Evolutionary conservation across 164 flowering plant genomes (phyloP).

Genomic region (Vitis riparia): DNA sequence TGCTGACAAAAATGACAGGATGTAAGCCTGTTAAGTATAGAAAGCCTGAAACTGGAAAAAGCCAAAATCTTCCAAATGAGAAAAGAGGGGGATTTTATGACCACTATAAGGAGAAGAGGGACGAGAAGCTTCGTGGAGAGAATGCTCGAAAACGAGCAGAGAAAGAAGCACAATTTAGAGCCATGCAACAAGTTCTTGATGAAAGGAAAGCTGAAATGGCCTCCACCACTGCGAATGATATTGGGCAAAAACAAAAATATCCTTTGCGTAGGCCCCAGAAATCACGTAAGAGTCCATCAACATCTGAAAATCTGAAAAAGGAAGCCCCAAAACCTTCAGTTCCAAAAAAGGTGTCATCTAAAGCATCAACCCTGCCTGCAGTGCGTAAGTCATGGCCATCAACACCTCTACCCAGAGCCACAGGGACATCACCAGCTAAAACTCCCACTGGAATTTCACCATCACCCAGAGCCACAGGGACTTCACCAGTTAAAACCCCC

Average conservation of each 20-base stretch:
- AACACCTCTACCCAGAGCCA: slow-evolving; percentile 47
- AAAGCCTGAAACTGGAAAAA: slow-evolving; percentile 28
- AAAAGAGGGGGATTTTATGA: slow-evolving; percentile 57
- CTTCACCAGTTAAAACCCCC: slow-evolving; percentile 45
- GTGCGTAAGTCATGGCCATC: slow-evolving; percentile 82
- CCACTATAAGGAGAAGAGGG: slow-evolving; percentile 68
- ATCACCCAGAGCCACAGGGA: slow-evolving; percentile 40
- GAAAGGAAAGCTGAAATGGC: slow-evolving; percentile 53
- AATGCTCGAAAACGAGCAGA: slow-evolving; percentile 54
- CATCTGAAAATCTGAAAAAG: slow-evolving; percentile 40
- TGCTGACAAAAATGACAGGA: slow-evolving; percentile 66
- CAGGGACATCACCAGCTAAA: slow-evolving; percentile 45
- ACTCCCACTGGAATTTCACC: slow-evolving; percentile 38
- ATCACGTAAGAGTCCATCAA: slow-evolving; percentile 33
- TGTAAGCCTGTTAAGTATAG: slow-evolving; percentile 38
- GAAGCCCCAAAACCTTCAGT: slow-evolving; percentile 50
- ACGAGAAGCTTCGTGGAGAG: slow-evolving; percentile 61
- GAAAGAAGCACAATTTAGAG: slow-evolving; percentile 56
- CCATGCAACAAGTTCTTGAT: slow-evolving; percentile 49
- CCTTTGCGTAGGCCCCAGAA: slow-evolving; percentile 34
- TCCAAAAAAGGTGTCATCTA: slow-evolving; percentile 47
- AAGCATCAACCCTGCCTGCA: slow-evolving; percentile 58
- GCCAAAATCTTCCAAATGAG: slow-evolving; percentile 33
- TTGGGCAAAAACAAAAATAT: slow-evolving; percentile 27
- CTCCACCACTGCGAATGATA: slow-evolving; percentile 24